phyloP scores from a whole-genome alignment of 1,284 basidiomycete genomes.

The Rhodotorula sp. region DNA sequence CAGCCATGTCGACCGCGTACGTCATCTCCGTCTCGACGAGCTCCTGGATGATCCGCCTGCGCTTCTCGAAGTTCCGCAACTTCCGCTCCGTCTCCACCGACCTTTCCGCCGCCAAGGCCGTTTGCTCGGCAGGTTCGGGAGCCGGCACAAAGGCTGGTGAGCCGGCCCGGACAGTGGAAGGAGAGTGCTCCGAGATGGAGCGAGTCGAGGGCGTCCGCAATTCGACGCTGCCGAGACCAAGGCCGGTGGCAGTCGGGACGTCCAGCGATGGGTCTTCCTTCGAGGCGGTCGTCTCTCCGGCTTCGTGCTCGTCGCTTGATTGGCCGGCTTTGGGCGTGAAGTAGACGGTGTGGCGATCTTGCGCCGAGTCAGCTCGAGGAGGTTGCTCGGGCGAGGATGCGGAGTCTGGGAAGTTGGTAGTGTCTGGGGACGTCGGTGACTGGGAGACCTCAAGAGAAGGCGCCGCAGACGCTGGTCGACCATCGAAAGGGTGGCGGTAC shows the following conservation, averaged over 20 bases:
- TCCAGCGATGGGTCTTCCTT: background rate
- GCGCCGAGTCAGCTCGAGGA: background rate
- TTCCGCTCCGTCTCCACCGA: background rate
- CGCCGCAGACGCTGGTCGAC: too few relatives aligned
- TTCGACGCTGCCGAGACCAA: slow-evolving; percentile 14
- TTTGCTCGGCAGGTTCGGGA: background rate
- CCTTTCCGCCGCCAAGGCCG: too few relatives aligned
- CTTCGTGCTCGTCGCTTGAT: background rate
- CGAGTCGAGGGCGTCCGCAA: too few relatives aligned
- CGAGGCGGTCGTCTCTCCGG: background rate
- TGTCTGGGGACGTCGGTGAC: background rate
- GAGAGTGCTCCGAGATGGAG: slow-evolving; percentile 14
- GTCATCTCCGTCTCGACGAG: slow-evolving; percentile 47
- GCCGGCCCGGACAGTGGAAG: slow-evolving; percentile 21
- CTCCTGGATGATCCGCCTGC: slow-evolving; percentile 48
- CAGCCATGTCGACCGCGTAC: slow-evolving; percentile 50
- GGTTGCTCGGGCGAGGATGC: too few relatives aligned
- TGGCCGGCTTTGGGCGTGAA: slow-evolving; percentile 13
- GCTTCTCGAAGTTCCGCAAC: slow-evolving; percentile 40
- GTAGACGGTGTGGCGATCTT: slow-evolving; percentile 1
- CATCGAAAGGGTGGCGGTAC: slow-evolving; percentile 12
- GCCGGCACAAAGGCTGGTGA: background rate
- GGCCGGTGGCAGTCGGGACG: slow-evolving; percentile 4
- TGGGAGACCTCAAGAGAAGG: background rate
- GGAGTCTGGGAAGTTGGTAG: background rate